Conservation (phyloP, 768 basidiomycete species). For the Cystobasidiopsis lactophilus region DNA sequence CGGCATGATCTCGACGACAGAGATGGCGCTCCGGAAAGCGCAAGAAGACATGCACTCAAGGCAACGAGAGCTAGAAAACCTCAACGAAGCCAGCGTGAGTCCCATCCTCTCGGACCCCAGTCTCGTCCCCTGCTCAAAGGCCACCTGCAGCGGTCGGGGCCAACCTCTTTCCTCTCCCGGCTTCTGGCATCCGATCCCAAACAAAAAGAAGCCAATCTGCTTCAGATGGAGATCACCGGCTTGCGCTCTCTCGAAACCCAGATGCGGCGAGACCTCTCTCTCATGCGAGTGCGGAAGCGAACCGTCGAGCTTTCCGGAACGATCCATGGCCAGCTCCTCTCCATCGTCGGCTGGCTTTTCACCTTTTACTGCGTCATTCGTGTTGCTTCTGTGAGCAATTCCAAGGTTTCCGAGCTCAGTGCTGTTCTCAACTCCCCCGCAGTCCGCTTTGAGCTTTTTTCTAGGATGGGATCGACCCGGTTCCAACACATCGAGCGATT, state of each 20-base stretch:
- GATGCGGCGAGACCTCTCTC: slow-evolving; percentile 16
- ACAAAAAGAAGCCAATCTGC: slow-evolving; percentile 10
- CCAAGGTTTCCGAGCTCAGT: not conserved
- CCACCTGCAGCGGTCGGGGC: too few relatives aligned
- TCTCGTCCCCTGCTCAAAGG: too few relatives aligned
- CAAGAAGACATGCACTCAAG: slow-evolving; percentile 16
- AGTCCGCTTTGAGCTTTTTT: slow-evolving; percentile 18
- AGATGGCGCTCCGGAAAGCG: slow-evolving; percentile 13
- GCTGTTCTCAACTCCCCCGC: not conserved
- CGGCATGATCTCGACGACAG: slow-evolving; percentile 12
- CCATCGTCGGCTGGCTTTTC: slow-evolving; percentile 15
- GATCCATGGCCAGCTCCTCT: slow-evolving; percentile 13
- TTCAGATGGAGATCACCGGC: slow-evolving; percentile 16
- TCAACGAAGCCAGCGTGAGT: not conserved
- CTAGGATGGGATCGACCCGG: slow-evolving; percentile 13
- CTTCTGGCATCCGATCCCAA: slow-evolving; percentile 4
- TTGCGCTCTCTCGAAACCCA: slow-evolving; percentile 16
- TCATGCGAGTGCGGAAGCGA: slow-evolving; percentile 13
- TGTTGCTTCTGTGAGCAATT: slow-evolving; percentile 14
- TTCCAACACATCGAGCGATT: too few relatives aligned
- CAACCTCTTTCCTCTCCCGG: not conserved
- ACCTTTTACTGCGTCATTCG: slow-evolving; percentile 19
- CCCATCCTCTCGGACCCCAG: not conserved
- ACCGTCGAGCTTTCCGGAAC: slow-evolving; percentile 17
- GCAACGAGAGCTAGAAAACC: slow-evolving; percentile 1